Evolutionary conservation across 2,329 filamentous ascomycete species (phyloP).

Genomic region (Volutella citrinella): DNA sequence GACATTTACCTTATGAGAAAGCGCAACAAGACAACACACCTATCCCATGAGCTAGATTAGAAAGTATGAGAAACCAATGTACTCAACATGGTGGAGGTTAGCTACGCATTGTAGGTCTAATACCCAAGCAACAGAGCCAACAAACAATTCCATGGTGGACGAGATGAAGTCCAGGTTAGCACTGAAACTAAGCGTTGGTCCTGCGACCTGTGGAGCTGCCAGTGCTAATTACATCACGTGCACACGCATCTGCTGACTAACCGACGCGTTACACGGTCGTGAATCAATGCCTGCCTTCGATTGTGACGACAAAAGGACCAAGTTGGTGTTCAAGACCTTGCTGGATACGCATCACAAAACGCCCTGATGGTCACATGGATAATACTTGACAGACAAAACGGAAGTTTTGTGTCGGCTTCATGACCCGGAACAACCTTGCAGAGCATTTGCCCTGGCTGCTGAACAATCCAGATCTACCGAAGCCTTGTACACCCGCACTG

Average conservation of each 20-base stretch:
- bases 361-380: slow-evolving; percentile 23
- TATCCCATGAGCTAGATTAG: too few species aligned
- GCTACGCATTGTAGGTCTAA: too few species aligned
- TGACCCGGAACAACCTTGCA: slow-evolving; percentile 61
- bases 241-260: slow-evolving; percentile 31
- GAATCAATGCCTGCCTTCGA: slow-evolving; percentile 8
- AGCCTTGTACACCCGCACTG: slow-evolving; percentile 37
- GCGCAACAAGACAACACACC: too few species aligned
- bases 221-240: too few species aligned
- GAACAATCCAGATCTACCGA: slow-evolving; percentile 42
- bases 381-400: slow-evolving; percentile 19
- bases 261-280: slow-evolving; percentile 29
- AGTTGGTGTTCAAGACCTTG: slow-evolving; percentile 10
- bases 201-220: too few species aligned
- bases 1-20: too few species aligned
- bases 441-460: slow-evolving; percentile 58
- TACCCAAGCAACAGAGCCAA: too few species aligned
- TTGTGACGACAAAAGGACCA: slow-evolving; percentile 21
- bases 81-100: too few species aligned
- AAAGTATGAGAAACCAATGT: too few species aligned
- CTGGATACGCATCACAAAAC: slow-evolving; percentile 5
- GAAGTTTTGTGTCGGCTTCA: slow-evolving; percentile 40
- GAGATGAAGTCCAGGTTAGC: too few species aligned
- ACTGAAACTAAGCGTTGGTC: too few species aligned
- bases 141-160: too few species aligned